A percentile compares a stretch with the other conserved stretches of the same genome.
Conservation (phyloP, 2,329 filamentous ascomycete species). For the Grosmannia huntii region DNA sequence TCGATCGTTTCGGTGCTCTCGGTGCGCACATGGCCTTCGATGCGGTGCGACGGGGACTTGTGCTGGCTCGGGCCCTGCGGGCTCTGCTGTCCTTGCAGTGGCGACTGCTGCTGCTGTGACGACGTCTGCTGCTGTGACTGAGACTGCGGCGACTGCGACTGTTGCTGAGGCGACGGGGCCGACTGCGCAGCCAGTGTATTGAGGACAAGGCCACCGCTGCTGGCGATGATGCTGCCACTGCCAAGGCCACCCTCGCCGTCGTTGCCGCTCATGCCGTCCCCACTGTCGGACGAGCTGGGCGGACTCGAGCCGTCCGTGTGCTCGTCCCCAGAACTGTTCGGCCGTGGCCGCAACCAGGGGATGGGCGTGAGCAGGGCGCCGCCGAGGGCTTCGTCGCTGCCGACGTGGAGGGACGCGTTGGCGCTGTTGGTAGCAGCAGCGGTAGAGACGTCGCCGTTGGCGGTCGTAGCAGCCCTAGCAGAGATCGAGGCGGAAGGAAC, state of each 20-base stretch:
- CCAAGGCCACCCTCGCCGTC: conserved; percentile 8
- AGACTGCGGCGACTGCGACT: neutral
- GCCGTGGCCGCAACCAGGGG: conserved; percentile 57
- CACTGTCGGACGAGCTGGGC: conserved; percentile 6
- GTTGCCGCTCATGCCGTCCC: conserved; percentile 8
- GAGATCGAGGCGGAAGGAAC: neutral
- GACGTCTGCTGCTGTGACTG: conserved; percentile 8
- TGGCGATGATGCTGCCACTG: neutral
- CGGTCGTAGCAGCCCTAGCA: conserved; percentile 12
- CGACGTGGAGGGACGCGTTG: conserved; percentile 31
- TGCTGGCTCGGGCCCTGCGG: neutral
- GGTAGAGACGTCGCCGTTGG: conserved; percentile 14
- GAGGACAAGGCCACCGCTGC: neutral
- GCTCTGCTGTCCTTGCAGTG: conserved; percentile 5
- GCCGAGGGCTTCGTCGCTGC: conserved; percentile 78
- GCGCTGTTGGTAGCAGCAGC: conserved; percentile 18
- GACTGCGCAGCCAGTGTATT: neutral
- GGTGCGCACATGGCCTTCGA: conserved; percentile 51
- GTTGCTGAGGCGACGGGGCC: neutral
- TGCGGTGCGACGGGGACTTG: conserved; percentile 10
- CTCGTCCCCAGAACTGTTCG: conserved; percentile 12
- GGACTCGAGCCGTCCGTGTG: conserved; percentile 10
- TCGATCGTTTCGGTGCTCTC: conserved; percentile 72
- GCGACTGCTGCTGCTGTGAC: conserved; percentile 3
- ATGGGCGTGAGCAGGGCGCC: conserved; percentile 90